phyloP scores from a whole-genome alignment of 768 basidiomycete species.

The Sarcodon sp. region DNA sequence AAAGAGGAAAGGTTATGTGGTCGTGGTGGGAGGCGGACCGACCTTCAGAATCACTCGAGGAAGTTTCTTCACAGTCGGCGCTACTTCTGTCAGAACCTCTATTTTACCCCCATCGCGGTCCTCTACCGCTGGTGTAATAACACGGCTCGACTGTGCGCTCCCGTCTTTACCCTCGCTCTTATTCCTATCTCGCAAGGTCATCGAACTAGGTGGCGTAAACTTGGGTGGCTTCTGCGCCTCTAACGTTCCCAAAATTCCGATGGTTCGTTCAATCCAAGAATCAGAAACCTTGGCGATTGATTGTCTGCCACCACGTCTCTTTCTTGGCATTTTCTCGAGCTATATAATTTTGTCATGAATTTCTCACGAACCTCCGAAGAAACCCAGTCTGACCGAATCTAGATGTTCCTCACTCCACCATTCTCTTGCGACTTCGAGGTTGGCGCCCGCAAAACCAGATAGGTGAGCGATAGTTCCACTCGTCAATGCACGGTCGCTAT shows the following conservation, averaged over 20 bases:
- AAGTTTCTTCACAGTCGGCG: constrained; percentile 25
- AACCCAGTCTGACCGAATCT: constrained; percentile 28
- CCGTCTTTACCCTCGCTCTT: constrained; percentile 8
- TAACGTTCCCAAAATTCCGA: constrained; percentile 34
- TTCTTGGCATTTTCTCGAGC: constrained; percentile 58
- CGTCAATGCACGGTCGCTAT: constrained; percentile 71
- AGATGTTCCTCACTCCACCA: constrained; percentile 66
- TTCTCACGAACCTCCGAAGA: neutral
- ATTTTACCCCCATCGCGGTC: neutral
- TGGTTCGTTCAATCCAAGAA: constrained; percentile 46
- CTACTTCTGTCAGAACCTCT: constrained; percentile 7
- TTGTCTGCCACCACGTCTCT: constrained; percentile 36
- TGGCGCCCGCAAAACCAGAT: constrained; percentile 40
- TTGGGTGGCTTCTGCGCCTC: constrained; percentile 10
- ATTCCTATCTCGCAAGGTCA: constrained; percentile 38
- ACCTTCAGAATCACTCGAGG: constrained; percentile 47
- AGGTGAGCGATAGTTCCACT: constrained; percentile 81
- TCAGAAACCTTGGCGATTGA: constrained; percentile 23
- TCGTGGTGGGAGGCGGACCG: constrained; percentile 17
- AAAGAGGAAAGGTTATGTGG: neutral
- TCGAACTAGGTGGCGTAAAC: constrained; percentile 9
- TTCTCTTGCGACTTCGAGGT: constrained; percentile 10
- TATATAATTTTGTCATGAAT: constrained; percentile 12
- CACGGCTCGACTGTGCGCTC: neutral
- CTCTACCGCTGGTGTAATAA: neutral